Conservation (phyloP, 208 protist genomes). For the Naegleria gruberi region DNA sequence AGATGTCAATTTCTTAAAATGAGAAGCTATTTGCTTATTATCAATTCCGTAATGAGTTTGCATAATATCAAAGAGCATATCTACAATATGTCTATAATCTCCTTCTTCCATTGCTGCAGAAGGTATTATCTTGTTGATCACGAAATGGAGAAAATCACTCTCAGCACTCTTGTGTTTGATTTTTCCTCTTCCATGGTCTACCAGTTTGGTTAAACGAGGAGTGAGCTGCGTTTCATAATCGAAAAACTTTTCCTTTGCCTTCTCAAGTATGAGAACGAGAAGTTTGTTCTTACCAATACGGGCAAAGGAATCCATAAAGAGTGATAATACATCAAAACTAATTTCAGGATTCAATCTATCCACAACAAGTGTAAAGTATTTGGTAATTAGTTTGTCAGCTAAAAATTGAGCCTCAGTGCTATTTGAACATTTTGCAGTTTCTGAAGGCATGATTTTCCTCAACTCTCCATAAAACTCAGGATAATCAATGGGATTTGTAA, state of each 20-base stretch:
- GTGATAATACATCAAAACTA: neutral
- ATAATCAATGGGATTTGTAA: neutral
- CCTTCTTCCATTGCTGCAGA: neutral
- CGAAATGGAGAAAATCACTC: neutral
- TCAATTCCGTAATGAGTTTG: neutral
- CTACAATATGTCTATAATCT: neutral
- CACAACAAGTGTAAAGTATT: neutral
- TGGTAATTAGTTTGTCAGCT: neutral
- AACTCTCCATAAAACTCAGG: neutral
- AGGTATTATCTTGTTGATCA: neutral
- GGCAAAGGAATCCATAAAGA: neutral
- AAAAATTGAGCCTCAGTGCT: neutral
- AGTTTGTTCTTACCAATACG: neutral
- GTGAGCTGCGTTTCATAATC: neutral
- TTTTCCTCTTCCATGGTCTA: too few species aligned
- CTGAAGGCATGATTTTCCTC: neutral
- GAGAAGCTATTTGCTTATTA: neutral
- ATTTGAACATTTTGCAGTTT: neutral
- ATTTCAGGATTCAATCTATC: neutral
- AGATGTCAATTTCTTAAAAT: neutral
- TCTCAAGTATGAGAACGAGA: neutral
- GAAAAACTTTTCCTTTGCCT: neutral
- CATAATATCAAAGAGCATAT: neutral
- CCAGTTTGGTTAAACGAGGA: too few species aligned
- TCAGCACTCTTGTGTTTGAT: neutral